Base-by-base conservation (phyloP, 805 yeast species). In the Tetrapisispora pingtungensis region DNA sequence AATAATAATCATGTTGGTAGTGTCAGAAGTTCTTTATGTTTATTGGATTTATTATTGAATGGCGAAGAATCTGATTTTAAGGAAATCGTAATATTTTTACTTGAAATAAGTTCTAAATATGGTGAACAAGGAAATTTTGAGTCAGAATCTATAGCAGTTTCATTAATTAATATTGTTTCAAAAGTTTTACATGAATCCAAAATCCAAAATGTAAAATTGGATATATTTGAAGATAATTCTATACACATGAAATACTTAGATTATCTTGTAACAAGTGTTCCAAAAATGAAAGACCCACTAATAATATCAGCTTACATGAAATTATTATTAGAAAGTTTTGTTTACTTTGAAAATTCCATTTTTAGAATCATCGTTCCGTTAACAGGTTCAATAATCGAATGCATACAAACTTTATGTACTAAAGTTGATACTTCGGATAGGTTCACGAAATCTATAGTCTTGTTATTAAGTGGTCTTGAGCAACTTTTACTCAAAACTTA, bases 401-500 rank as follows among this genome's bases (percentile, higher is more conserved):
- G 62, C 42, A 49, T 62, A 14, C 53, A 45, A 32, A 45, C 45
- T 35, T 45, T 55, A 32, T 53, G 52, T 40, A 30, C 40, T 39
- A 43, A 50, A 39, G 54, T 53, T 45, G 45, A 50, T 26, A 48
- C 40, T 14, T 58, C 57, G 5, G 70, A 74, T 7, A 77, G 74
- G 13, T 56, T 69, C 59, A 62, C 70, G 54, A 64, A 73, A 46
- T 62, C 78, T 28, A 60, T 77, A 48, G 55, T 75, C 41, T 57
- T 72, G 37, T 60, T 71, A 38, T 63, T 73, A 40, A 64, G 72
- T 12, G 89, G 90, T 0, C 57, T 86, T 22, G 89, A 86, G 53
- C 81, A 79, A 41, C 60, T 87, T 10, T 58, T 87, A 30, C 68
- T 72, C 1, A 57, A 72, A 1, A 71, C 84, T 8, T 85, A 83